These are phyloP conservation scores for Rhynchospora pubera DNA, from an alignment of 176 grass and related monocot genomes.

Conservation along the genomic window DNA sequence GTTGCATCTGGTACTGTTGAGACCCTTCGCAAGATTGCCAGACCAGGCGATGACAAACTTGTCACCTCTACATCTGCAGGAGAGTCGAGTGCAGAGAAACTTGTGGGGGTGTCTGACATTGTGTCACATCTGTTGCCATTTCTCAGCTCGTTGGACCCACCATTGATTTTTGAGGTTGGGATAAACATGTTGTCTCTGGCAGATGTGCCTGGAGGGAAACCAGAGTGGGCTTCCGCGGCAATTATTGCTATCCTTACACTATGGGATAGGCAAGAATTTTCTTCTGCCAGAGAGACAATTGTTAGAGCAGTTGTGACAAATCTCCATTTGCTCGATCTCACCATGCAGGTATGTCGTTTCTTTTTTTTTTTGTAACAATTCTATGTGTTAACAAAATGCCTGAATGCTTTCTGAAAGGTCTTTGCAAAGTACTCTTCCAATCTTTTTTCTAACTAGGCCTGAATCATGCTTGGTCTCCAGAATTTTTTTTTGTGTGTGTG, in stretches of 20 bases:
- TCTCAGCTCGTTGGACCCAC: slow-evolving; percentile 81
- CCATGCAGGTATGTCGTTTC: slow-evolving; percentile 61
- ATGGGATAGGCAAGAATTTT: slow-evolving; percentile 95
- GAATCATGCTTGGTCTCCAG: background rate
- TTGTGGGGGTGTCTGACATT: slow-evolving; percentile 80
- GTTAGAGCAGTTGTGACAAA: slow-evolving; percentile 92
- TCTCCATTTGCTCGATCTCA: slow-evolving; percentile 95
- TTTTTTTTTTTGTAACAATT: background rate
- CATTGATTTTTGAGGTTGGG: slow-evolving; percentile 92
- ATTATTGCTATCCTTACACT: slow-evolving; percentile 85
- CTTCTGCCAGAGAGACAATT: slow-evolving; percentile 91
- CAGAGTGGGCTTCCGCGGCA: slow-evolving; percentile 93
- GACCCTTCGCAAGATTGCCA: slow-evolving; percentile 51
- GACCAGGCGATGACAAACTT: slow-evolving; percentile 36
- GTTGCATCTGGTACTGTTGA: slow-evolving; percentile 81
- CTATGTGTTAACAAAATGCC: background rate
- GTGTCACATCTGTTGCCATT: slow-evolving; percentile 88
- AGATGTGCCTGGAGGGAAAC: slow-evolving; percentile 91
- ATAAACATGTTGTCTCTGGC: slow-evolving; percentile 94
- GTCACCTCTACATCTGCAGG: slow-evolving; percentile 19
- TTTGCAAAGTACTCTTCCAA: background rate
- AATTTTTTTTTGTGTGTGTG: background rate
- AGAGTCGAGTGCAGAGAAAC: slow-evolving; percentile 69
- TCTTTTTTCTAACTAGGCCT: background rate
- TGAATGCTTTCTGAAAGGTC: background rate